Evolutionary conservation across 208 protist species (phyloP), one percentile per base, ranked within the genome.

Genomic region (Herpetomonas samuelpessoai): DNA sequence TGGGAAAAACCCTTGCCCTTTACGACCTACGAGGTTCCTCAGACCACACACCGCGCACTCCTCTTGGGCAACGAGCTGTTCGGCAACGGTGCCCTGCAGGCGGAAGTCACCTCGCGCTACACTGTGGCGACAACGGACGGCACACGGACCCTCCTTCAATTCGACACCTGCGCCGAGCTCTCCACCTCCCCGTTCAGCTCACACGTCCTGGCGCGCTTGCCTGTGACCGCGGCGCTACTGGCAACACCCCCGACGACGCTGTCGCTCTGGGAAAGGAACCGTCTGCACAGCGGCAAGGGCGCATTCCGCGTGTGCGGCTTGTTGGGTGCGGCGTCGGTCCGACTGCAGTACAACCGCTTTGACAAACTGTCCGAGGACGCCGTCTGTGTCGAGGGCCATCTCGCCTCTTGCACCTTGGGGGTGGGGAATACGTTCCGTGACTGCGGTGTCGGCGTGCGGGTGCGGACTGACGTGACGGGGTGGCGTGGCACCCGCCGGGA

Each of bases 221-320:
- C 85, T 0, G 28, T 82, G 4, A 77, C 79, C 61, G 78, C 85
- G 4, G 72, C 78, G 10, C 69, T 92, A n/a, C 56, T 80, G 12
- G 73, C 81, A 44, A 41, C 60, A 18, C 63, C 85, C 0, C 76
- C 88, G n/a, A 78, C 78, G 4, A 82, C 81, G 18, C 27, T 79
- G 22, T 77, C 88, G 45, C 57, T 91, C 18, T 83, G 78, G 68
- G 81, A 95, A 27, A 58, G 76, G 7, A 95, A 95, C 62, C 57
- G 63, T 10, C 64, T 95, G 44, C 66, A 60, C 29, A 79, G 89
- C 44, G 55, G 52, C 26, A 12, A 53, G 44, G 59, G 30, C 19
- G 88, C 85, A 2, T 63, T 95, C 31, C 74, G 66, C 27, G 50
- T 90, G 14, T 52, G 74, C 26, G 88, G 88, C 52, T 64, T 79